Base-by-base conservation (phyloP, 495 filamentous ascomycete species). In the Hyphodiscus hymeniophilus region DNA sequence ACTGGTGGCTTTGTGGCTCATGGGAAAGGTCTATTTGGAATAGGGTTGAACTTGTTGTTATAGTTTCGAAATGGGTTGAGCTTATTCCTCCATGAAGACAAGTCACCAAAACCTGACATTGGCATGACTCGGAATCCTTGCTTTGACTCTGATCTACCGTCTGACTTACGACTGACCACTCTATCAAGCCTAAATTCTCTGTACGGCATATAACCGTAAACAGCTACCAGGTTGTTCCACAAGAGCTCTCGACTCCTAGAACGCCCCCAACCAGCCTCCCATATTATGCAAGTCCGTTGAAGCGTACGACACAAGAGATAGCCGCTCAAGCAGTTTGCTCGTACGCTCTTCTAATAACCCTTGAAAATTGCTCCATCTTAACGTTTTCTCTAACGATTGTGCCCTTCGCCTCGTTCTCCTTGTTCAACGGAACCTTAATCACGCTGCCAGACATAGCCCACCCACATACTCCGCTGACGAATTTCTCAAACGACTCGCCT, bases 401-500 rank as follows among this genome's bases (percentile, higher is more conserved):
- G 59, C 90, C 91, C 75, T 92, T 90, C 23, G 88, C 94, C 79
- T 97, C 90, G 66, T 99, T 99, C 75, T 99, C 94, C 66, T 92
- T 85, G 66, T 97, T 99, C 62, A 84, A 72, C 39, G 94, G 92
- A 28, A 91, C 76, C 65, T 79, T 80, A 42, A 91, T 78, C 22
- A 80, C 69, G 28, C 59, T 67, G 11, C 71, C 74, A 35, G 67
- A 74, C 23, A 96, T 73, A 56, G 77, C 79, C 94, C 94, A 99
- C 58, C 81, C 86, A 58, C 86, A 95, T 34, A 90, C 84, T 57
- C 87, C 86, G 40, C 66, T 67, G 36, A 91, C 80, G 60, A 96
- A 96, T 59, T 84, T 81, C 43, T 82, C 74, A 20, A 94, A 86
- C 34, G 79, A 79, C 38, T 77, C 72, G 46, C 81, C 84, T 36